Percentiles rank a stretch among this genome's conserved stretches.
phyloP scores from a whole-genome alignment of 2,329 filamentous ascomycete genomes.

The Calonectria pauciramosa region DNA sequence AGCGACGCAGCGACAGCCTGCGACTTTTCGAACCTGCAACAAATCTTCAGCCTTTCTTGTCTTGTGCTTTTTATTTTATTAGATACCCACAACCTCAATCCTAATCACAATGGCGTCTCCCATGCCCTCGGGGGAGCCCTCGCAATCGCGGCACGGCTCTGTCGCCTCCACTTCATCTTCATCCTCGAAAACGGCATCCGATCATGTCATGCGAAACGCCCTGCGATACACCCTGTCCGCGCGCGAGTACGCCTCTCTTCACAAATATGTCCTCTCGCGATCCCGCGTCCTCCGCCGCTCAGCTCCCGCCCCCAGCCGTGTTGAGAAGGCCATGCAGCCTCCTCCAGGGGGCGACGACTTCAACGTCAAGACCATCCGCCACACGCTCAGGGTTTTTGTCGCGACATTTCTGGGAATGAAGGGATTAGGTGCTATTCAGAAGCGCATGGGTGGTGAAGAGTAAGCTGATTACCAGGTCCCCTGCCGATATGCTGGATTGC shows the following conservation, averaged over 20 bases:
- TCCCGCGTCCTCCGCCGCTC: conserved; percentile 70
- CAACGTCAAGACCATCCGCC: conserved; percentile 78
- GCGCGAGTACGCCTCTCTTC: conserved; percentile 87
- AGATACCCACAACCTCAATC: conserved; percentile 12
- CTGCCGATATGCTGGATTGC: not conserved
- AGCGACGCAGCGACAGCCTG: conserved; percentile 4
- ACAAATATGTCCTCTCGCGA: conserved; percentile 85
- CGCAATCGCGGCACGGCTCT: conserved; percentile 33
- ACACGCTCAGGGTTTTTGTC: conserved; percentile 79
- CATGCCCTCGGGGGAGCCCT: conserved; percentile 37
- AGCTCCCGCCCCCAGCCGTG: conserved; percentile 68
- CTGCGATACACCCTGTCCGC: conserved; percentile 89
- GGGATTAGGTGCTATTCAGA: conserved; percentile 68
- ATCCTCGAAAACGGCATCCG: conserved; percentile 49
- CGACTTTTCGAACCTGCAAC: not conserved
- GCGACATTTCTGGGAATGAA: conserved; percentile 75
- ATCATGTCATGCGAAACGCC: conserved; percentile 86
- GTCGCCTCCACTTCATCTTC: conserved; percentile 28
- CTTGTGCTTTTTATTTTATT: not conserved
- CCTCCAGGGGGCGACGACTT: conserved; percentile 69
- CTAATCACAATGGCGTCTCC: conserved; percentile 38
- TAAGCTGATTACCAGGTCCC: conserved; percentile 49
- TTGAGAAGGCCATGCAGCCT: conserved; percentile 58
- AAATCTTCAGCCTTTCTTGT: not conserved
- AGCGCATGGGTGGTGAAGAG: conserved; percentile 62